Conservation (phyloP, 2,329 filamentous ascomycete species). For the Talaromyces sp. region DNA sequence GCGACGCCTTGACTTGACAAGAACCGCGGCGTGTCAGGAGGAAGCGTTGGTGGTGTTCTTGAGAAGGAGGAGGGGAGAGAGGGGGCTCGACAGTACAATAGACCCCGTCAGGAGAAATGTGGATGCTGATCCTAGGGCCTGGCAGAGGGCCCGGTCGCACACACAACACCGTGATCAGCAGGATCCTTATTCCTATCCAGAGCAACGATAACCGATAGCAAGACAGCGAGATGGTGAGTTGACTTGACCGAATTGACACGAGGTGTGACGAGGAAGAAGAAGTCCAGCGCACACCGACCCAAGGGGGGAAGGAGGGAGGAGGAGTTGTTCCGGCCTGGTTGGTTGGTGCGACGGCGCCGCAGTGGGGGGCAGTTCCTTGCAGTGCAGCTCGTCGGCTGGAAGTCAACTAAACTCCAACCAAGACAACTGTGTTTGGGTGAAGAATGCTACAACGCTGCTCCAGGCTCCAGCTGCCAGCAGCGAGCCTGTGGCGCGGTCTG, state of each 20-base stretch:
- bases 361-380: not conserved
- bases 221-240: not conserved
- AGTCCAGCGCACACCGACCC: slow-evolving; percentile 5
- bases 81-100: not conserved
- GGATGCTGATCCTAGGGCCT: not conserved
- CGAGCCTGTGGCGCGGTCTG: not conserved
- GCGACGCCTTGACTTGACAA: slow-evolving; percentile 21
- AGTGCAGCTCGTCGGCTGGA: not conserved
- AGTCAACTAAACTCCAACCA: not conserved
- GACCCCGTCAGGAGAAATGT: not conserved
- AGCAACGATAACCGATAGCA: not conserved
- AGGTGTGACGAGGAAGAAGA: not conserved
- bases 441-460: not conserved
- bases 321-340: slow-evolving; percentile 1
- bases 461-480: too few species aligned
- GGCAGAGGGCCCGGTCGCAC: not conserved
- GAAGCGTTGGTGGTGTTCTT: not conserved
- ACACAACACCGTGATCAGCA: not conserved
- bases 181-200: not conserved
- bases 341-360: slow-evolving; percentile 5
- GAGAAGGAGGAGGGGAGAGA: not conserved
- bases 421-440: not conserved
- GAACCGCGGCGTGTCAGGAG: not conserved
- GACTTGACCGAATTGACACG: not conserved
- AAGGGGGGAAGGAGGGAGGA: slow-evolving; percentile 1